These are phyloP conservation scores for Cladophialophora bantiana DNA, from an alignment of 2,329 filamentous ascomycete genomes.

Conservation along the genomic window DNA sequence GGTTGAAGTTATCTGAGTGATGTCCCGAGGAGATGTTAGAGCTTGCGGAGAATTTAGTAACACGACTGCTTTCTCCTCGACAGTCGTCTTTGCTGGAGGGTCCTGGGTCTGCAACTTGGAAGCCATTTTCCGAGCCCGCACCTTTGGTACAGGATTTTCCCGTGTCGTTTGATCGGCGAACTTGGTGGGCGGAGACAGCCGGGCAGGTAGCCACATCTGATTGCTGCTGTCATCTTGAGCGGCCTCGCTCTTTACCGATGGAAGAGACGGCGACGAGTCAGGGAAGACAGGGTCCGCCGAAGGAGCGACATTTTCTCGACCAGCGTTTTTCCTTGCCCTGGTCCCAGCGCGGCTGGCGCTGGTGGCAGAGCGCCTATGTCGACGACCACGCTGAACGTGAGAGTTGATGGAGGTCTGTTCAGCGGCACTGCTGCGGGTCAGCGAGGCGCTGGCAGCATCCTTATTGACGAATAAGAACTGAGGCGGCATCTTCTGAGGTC, in stretches of 20 bases:
- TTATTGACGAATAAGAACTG: slow-evolving; percentile 39
- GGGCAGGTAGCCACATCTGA: slow-evolving; percentile 17
- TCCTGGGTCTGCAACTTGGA: background rate
- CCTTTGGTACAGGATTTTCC: slow-evolving; percentile 4
- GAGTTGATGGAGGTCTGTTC: slow-evolving; percentile 38
- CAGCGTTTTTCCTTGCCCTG: slow-evolving; percentile 17
- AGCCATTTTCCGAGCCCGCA: background rate
- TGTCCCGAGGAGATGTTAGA: slow-evolving; percentile 27
- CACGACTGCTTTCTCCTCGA: slow-evolving; percentile 17
- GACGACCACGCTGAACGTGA: slow-evolving; percentile 36
- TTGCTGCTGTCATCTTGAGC: background rate
- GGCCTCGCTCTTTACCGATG: background rate
- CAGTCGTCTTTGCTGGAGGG: background rate
- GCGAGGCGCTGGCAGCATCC: slow-evolving; percentile 32
- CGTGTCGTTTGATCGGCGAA: background rate
- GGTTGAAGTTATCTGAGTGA: slow-evolving; percentile 30
- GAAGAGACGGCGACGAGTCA: slow-evolving; percentile 1
- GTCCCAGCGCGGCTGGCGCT: slow-evolving; percentile 24
- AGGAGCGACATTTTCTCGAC: slow-evolving; percentile 7
- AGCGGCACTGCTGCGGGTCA: slow-evolving; percentile 34
- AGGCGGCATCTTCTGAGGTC: slow-evolving; percentile 30
- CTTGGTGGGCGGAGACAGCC: slow-evolving; percentile 13
- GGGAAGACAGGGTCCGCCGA: slow-evolving; percentile 9
- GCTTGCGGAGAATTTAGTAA: slow-evolving; percentile 21
- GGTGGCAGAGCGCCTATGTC: slow-evolving; percentile 30